Percentiles rank a stretch among this genome's conserved stretches.
These are phyloP conservation scores for Botryotinia calthae DNA, from an alignment of 2,329 filamentous ascomycete genomes.

Conservation along the genomic window DNA sequence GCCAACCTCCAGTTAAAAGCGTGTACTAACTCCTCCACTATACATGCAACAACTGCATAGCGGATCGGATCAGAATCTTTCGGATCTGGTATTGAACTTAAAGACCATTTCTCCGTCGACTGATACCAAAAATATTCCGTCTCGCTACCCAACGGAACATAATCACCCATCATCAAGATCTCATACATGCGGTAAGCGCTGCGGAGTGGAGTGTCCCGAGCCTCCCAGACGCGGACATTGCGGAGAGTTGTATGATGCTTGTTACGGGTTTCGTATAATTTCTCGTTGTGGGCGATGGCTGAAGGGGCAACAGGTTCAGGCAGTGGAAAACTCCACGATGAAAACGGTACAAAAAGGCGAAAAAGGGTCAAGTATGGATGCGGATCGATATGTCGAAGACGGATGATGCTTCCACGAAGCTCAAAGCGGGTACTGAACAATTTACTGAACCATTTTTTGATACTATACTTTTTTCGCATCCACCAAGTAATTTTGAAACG, in stretches of 20 bases:
- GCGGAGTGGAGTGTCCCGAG: slow-evolving; percentile 3
- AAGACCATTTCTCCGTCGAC: not conserved
- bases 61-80: not conserved
- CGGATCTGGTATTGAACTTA: not conserved
- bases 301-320: not conserved
- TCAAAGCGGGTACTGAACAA: not conserved
- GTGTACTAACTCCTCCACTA: slow-evolving; percentile 1
- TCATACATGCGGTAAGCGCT: slow-evolving; percentile 10
- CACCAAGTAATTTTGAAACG: not conserved
- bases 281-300: not conserved
- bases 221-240: not conserved
- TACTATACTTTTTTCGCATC: not conserved
- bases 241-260: not conserved
- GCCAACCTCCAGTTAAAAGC: slow-evolving; percentile 12
- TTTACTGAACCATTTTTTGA: not conserved
- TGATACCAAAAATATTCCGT: not conserved
- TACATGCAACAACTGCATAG: slow-evolving; percentile 1
- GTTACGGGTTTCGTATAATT: not conserved
- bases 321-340: not conserved
- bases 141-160: not conserved
- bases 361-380: not conserved
- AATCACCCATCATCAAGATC: not conserved
- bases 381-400: not conserved
- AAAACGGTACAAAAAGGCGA: not conserved
- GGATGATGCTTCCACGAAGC: not conserved